Percentiles rank a stretch among this genome's conserved stretches.
Conservation (phyloP, 345 rosid species). For the Clausena lansium region DNA sequence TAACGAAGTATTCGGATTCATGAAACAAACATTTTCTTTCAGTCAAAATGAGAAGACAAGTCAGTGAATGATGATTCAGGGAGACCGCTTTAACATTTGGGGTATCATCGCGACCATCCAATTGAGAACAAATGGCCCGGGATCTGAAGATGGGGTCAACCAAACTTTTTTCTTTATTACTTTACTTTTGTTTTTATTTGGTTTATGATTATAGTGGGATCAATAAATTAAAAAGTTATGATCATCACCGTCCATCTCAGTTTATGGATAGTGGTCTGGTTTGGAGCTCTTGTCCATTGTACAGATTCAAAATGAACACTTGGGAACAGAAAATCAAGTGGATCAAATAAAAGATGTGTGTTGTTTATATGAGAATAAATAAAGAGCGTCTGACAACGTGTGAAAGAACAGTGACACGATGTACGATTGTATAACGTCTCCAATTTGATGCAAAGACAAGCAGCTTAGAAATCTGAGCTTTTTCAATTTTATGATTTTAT, state of each 20-base stretch:
- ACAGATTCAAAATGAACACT: not conserved
- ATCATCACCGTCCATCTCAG: not conserved
- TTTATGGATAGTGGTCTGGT: too few relatives aligned
- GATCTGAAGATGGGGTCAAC: not conserved
- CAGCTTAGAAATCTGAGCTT: constrained; percentile 5
- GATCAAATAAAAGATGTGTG: not conserved
- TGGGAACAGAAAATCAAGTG: too few relatives aligned
- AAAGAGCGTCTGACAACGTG: constrained; percentile 12
- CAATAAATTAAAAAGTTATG: not conserved
- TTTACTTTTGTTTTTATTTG: not conserved
- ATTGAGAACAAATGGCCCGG: not conserved
- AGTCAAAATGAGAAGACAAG: not conserved
- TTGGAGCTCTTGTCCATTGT: not conserved
- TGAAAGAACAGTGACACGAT: not conserved
- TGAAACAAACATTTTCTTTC: not conserved
- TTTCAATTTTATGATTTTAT: not conserved
- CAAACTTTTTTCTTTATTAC: too few relatives aligned
- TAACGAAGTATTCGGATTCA: not conserved
- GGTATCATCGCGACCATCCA: not conserved
- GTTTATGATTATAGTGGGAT: not conserved
- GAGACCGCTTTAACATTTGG: not conserved
- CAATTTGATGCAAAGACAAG: constrained; percentile 23
- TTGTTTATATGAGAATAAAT: not conserved
- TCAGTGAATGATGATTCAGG: not conserved
- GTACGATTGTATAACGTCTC: constrained; percentile 30